Evolutionary conservation across 768 basidiomycete genomes (phyloP).

Genomic region (Mycena rebaudengoi): DNA sequence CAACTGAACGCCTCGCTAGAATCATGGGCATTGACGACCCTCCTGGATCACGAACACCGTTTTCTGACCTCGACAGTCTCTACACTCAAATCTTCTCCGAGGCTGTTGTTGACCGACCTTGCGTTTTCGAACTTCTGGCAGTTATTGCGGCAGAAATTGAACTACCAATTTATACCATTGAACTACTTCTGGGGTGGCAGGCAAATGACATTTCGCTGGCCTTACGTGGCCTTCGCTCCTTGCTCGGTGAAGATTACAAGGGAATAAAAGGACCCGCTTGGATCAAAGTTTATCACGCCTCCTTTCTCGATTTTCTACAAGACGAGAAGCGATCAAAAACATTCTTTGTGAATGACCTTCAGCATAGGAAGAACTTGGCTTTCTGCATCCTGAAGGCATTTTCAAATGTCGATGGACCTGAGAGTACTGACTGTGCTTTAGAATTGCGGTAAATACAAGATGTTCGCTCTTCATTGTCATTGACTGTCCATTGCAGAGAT

Average conservation of each 20-base stretch:
- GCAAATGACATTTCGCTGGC: neutral
- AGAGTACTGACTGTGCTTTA: neutral
- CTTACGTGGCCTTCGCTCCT: neutral
- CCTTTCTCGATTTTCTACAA: neutral
- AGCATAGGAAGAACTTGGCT: conserved; percentile 1
- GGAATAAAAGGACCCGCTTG: neutral
- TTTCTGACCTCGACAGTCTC: neutral
- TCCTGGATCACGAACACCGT: neutral
- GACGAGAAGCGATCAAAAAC: conserved; percentile 1
- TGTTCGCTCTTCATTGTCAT: neutral
- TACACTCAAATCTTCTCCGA: conserved; percentile 1
- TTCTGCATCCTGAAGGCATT: neutral
- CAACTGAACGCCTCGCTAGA: neutral
- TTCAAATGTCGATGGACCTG: neutral
- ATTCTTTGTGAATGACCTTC: conserved; percentile 5
- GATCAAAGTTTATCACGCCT: conserved; percentile 4
- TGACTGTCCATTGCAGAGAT: neutral
- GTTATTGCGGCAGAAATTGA: conserved; percentile 2
- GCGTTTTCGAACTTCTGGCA: conserved; percentile 3
- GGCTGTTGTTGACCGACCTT: conserved; percentile 2
- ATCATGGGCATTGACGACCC: neutral
- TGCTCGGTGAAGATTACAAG: neutral
- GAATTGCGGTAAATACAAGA: neutral
- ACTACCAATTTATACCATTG: neutral
- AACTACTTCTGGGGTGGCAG: neutral